A percentile compares a stretch with the other conserved stretches of the same genome.
Conservation (phyloP, 805 yeast genomes). For the Wickerhamomyces mucosus region DNA sequence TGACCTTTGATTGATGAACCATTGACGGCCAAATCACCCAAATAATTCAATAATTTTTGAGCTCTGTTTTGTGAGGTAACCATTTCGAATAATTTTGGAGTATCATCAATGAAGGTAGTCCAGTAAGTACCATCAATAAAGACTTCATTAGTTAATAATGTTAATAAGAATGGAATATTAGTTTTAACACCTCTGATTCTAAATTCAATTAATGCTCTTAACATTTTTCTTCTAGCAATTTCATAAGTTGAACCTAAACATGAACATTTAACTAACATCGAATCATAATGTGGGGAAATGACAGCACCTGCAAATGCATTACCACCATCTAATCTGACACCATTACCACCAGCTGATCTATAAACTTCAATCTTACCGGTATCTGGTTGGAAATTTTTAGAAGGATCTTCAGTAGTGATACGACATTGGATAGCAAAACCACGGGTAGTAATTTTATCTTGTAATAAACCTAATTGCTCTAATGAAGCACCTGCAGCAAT, state of each 20-base stretch:
- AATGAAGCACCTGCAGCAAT: slow-evolving; percentile 97
- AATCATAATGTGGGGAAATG: slow-evolving; percentile 95
- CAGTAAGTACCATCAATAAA: slow-evolving; percentile 85
- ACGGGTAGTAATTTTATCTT: slow-evolving; percentile 89
- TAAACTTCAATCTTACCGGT: slow-evolving; percentile 97
- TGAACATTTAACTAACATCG: slow-evolving; percentile 95
- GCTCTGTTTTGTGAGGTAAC: slow-evolving; percentile 95
- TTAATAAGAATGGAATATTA: slow-evolving; percentile 90
- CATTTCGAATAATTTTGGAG: slow-evolving; percentile 93
- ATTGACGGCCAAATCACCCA: slow-evolving; percentile 90
- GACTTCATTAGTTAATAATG: slow-evolving; percentile 82
- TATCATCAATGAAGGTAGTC: slow-evolving; percentile 98
- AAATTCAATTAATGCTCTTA: slow-evolving; percentile 92
- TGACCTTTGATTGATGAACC: slow-evolving; percentile 97
- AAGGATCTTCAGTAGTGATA: slow-evolving; percentile 96
- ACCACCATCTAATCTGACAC: slow-evolving; percentile 98
- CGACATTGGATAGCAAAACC: slow-evolving; percentile 99
- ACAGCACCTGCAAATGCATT: slow-evolving; percentile 96
- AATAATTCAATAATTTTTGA: slow-evolving; percentile 79
- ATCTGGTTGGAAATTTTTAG: slow-evolving; percentile 96
- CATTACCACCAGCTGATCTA: slow-evolving; percentile 98
- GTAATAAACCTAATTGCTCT: slow-evolving; percentile 83
- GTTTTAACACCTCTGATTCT: slow-evolving; percentile 99
- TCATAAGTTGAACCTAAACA: slow-evolving; percentile 97
- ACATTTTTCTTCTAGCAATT: slow-evolving; percentile 95